A percentile compares a stretch with the other conserved stretches of the same genome.
These are phyloP conservation scores for Diaporthe batatas DNA, from an alignment of 2,329 filamentous ascomycete species.

Conservation along the genomic window DNA sequence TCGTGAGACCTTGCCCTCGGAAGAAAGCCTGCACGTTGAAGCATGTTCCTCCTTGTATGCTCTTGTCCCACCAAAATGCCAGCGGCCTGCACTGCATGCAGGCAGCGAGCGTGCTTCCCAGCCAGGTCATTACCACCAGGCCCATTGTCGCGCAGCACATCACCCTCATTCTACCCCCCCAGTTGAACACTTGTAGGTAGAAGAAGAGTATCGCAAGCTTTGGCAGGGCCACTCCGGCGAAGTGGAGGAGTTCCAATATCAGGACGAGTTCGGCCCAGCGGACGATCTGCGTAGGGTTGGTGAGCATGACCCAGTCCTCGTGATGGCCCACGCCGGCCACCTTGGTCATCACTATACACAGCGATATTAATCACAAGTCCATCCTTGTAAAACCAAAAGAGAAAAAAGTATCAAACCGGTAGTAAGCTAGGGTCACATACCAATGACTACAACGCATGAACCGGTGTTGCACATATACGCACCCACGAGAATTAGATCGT, in stretches of 20 bases:
- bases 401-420: too few relatives aligned
- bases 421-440: not conserved
- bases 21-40: conserved; percentile 10
- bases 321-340: not conserved
- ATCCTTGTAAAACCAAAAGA: too few relatives aligned
- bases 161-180: not conserved
- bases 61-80: conserved; percentile 26
- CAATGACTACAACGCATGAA: not conserved
- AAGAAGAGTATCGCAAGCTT: conserved; percentile 2
- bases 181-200: conserved; percentile 15
- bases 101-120: not conserved
- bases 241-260: conserved; percentile 6
- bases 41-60: not conserved
- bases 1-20: not conserved
- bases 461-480: not conserved
- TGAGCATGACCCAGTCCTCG: not conserved
- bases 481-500: conserved; percentile 7
- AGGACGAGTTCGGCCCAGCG: conserved; percentile 2
- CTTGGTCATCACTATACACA: conserved; percentile 3
- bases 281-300: not conserved
- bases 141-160: conserved; percentile 9
- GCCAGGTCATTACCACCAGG: not conserved
- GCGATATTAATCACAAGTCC: not conserved
- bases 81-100: conserved; percentile 14
- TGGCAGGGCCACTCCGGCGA: not conserved